Evolutionary conservation across 129 eudicot species (phyloP), one percentile per base, ranked within the genome.

Genomic region (Heracleum sosnowskyi): DNA sequence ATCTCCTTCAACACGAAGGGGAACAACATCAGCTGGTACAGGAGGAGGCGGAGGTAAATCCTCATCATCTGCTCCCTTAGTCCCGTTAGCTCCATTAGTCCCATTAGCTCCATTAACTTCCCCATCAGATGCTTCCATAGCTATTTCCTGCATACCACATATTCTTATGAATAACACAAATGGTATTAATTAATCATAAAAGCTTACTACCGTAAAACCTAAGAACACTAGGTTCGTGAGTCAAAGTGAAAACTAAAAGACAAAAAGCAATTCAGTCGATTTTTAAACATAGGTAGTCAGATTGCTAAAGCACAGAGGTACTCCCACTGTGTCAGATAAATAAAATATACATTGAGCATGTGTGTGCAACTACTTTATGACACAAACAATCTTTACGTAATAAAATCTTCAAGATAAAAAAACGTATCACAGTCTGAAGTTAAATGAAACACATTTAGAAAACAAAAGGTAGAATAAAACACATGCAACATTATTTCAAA

Each of bases 21-120:
- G 97, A 40, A 86, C 87, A 53, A 88, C 83, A 70, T 90, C 84
- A 69, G 79, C 85, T 24, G 94, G 87, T 34, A 89, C 86, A 4
- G 94, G 94, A 16, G 98, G 98, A 6, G 98, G 98, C 1, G 96
- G 98, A 5, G 98, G 98, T 73, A 93, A 82, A 69, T 87, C 88
- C 33, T 88, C 96, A 0, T 84, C 12, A 3, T 24, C 39, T 31
- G 37, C 39, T 2, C 37, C 37, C 15, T 31, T 31, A 26, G 36
- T 15, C 37, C 71, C 71, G 5, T 66, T 66, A 0, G 16, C 24
- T 1, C 72, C 72, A 16, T 29, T 18, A 18, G n/a, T 29, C 15
- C 70, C 70, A 8, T 57, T 57, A n/a, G 39, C 22, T 5, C 71
- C 72, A 66, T 66, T 66, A 33, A 29, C 72, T 66, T 66, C 72